Percentiles rank a stretch among this genome's conserved stretches.
Conservation (phyloP, 495 filamentous ascomycete genomes). For the Usnea hakonensis region DNA sequence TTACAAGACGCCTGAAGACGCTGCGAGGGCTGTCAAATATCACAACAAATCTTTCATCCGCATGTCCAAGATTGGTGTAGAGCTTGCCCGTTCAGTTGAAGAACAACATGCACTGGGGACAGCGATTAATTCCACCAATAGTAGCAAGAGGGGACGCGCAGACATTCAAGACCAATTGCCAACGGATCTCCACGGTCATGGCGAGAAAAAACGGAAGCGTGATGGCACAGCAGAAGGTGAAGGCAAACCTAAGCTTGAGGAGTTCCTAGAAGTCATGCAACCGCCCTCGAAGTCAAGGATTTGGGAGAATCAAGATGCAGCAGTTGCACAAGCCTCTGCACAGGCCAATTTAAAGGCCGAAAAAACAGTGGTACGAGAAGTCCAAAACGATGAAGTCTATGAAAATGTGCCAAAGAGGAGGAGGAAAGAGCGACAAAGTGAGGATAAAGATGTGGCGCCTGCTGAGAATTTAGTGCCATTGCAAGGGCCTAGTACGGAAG, state of each 20-base stretch:
- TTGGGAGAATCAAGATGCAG: conserved; percentile 55
- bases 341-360: not conserved
- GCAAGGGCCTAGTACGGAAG: not conserved
- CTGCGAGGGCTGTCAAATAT: conserved; percentile 75
- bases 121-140: conserved; percentile 3
- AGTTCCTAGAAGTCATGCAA: conserved; percentile 80
- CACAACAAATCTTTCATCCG: conserved; percentile 93
- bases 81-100: conserved; percentile 65
- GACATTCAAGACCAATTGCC: not conserved
- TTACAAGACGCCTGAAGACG: conserved; percentile 76
- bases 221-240: conserved; percentile 12
- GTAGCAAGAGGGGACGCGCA: not conserved
- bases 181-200: not conserved
- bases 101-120: conserved; percentile 22
- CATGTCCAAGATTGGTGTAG: conserved; percentile 91
- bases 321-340: conserved; percentile 28
- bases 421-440: conserved; percentile 21
- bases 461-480: not conserved
- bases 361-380: not conserved
- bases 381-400: conserved; percentile 59
- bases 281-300: conserved; percentile 57
- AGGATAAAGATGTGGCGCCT: conserved; percentile 10
- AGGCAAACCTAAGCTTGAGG: conserved; percentile 68
- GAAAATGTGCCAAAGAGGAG: conserved; percentile 46
- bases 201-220: not conserved